These are phyloP conservation scores for Sporothrix dimorphospora DNA, from an alignment of 2,329 filamentous ascomycete species.

Conservation along the genomic window DNA sequence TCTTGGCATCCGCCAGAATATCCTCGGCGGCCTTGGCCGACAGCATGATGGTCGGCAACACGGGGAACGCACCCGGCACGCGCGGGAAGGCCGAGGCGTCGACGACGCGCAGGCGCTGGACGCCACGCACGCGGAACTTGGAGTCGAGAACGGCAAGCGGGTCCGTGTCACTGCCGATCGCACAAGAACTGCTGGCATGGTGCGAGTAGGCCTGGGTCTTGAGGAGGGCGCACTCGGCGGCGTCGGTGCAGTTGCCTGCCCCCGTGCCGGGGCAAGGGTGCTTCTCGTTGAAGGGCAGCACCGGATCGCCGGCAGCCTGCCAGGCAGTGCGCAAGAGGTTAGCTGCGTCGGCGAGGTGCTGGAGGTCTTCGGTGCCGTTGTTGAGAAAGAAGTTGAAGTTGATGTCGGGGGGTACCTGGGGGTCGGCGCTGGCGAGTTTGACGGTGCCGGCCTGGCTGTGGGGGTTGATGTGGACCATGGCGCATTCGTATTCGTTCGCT, in stretches of 20 bases:
- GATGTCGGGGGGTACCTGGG: slow-evolving; percentile 65
- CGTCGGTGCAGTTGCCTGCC: slow-evolving; percentile 32
- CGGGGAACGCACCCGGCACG: slow-evolving; percentile 49
- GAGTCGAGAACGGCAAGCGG: slow-evolving; percentile 57
- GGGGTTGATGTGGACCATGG: slow-evolving; percentile 32
- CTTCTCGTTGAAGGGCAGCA: slow-evolving; percentile 33
- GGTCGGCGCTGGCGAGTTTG: slow-evolving; percentile 61
- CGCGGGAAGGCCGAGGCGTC: slow-evolving; percentile 58
- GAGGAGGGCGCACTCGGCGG: slow-evolving; percentile 32
- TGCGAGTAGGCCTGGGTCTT: slow-evolving; percentile 54
- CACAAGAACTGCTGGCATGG: slow-evolving; percentile 56
- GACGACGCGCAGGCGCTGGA: slow-evolving; percentile 57
- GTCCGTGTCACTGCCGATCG: slow-evolving; percentile 56
- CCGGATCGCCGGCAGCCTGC: slow-evolving; percentile 28
- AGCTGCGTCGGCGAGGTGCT: slow-evolving; percentile 33
- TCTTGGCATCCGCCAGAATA: slow-evolving; percentile 42
- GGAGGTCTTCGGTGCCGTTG: slow-evolving; percentile 32
- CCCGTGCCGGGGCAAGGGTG: slow-evolving; percentile 32
- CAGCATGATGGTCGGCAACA: slow-evolving; percentile 54
- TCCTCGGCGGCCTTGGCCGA: slow-evolving; percentile 60
- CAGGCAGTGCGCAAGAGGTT: slow-evolving; percentile 32
- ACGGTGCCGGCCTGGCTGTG: slow-evolving; percentile 58
- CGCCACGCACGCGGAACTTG: slow-evolving; percentile 57
- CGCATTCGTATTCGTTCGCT: slow-evolving; percentile 31
- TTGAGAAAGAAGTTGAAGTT: slow-evolving; percentile 63